Conservation (phyloP, 768 basidiomycete species). For the Cyclocybe aegerita region DNA sequence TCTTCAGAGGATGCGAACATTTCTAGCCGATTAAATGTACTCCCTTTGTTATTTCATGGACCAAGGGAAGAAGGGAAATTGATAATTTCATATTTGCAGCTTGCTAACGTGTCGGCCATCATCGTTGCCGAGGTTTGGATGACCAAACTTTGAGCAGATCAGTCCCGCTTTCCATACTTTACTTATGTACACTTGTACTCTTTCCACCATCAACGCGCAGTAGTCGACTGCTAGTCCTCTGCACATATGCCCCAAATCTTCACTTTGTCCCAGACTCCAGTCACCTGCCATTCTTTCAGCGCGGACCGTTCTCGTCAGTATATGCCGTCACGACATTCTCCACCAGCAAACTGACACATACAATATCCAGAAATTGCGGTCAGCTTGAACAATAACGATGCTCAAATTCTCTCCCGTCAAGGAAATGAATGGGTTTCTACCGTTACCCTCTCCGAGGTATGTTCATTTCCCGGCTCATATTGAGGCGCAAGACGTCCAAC, state of each 20-base stretch:
- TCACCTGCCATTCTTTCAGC: conserved; percentile 91
- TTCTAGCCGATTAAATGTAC: too few species aligned
- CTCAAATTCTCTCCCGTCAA: conserved; percentile 71
- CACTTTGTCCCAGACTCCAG: conserved; percentile 75
- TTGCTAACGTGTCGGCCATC: too few species aligned
- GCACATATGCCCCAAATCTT: conserved; percentile 70
- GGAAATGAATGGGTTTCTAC: conserved; percentile 68
- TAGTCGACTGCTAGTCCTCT: conserved; percentile 91
- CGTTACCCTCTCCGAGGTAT: conserved; percentile 85
- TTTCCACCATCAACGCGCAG: conserved; percentile 35
- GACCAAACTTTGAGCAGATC: too few species aligned
- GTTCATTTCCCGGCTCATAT: conserved; percentile 6
- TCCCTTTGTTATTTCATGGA: too few species aligned
- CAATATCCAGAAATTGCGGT: conserved; percentile 75
- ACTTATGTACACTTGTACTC: background rate
- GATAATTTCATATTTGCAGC: too few species aligned
- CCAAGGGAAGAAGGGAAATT: too few species aligned
- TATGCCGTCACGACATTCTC: background rate
- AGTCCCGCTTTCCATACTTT: too few species aligned
- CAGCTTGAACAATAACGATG: conserved; percentile 88
- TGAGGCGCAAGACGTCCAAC: background rate
- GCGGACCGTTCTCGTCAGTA: conserved; percentile 81
- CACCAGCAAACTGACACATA: background rate
- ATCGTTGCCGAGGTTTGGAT: too few species aligned
- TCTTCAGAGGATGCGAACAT: too few species aligned